Conservation (phyloP, 441 rosid genomes). For the Bocquillonia castaneifolia region DNA sequence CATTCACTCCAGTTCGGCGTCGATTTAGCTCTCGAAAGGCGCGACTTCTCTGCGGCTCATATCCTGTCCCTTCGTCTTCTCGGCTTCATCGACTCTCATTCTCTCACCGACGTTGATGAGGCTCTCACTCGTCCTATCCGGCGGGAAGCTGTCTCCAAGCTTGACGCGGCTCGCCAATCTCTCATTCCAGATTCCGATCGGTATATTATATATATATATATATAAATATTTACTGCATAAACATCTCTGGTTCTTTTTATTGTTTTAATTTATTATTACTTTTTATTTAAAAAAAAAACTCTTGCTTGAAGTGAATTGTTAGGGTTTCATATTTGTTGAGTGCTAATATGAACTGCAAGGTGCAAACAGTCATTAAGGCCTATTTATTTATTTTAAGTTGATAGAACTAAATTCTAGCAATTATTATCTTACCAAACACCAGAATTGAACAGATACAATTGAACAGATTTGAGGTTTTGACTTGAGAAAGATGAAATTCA, state of each 20-base stretch:
- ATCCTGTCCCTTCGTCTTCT: conserved; percentile 74
- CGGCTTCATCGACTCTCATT: conserved; percentile 82
- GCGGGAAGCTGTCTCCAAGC: conserved; percentile 54
- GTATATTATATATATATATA: conserved; percentile 42
- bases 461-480: no score
- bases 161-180: conserved; percentile 51
- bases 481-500: neutral
- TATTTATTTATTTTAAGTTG: no score
- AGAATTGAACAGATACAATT: no score
- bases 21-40: conserved; percentile 60
- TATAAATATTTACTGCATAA: no score
- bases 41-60: conserved; percentile 65
- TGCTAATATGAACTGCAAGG: neutral
- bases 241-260: neutral
- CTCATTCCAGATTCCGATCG: conserved; percentile 69
- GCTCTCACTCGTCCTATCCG: conserved; percentile 59
- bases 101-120: conserved; percentile 50
- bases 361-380: neutral
- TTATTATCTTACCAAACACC: no score
- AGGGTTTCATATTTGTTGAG: neutral
- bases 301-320: neutral
- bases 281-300: neutral
- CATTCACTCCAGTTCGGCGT: conserved; percentile 78
- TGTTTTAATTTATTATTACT: neutral
- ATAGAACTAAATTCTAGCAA: no score